These are phyloP conservation scores for Diplodia scrobiculata DNA, from an alignment of 2,329 filamentous ascomycete species.

Conservation along the genomic window DNA sequence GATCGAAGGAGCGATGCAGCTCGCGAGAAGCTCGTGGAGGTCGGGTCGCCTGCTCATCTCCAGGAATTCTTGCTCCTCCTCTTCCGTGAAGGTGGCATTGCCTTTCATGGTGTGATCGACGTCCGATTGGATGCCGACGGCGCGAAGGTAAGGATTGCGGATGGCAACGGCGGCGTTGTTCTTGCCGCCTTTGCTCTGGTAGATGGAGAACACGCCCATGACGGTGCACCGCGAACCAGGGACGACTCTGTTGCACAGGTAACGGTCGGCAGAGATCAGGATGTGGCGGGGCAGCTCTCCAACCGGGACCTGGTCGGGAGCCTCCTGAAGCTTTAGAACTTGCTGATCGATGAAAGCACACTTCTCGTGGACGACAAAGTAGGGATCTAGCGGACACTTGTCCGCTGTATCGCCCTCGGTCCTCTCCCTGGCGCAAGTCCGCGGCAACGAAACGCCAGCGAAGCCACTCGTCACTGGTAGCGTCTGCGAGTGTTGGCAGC, in stretches of 20 bases:
- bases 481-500: conserved; percentile 71
- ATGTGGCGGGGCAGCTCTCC: conserved; percentile 95
- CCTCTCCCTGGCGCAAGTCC: conserved; percentile 69
- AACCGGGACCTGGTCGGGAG: conserved; percentile 94
- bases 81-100: conserved; percentile 80
- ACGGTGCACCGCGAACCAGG: conserved; percentile 92
- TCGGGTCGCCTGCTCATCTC: conserved; percentile 89
- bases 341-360: conserved; percentile 96
- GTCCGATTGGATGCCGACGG: conserved; percentile 89
- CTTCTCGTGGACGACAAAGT: conserved; percentile 92
- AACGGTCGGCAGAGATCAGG: conserved; percentile 92
- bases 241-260: conserved; percentile 92
- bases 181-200: conserved; percentile 86
- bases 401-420: conserved; percentile 67
- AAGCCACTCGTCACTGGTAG: conserved; percentile 82
- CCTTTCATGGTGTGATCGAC: conserved; percentile 87
- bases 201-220: conserved; percentile 98
- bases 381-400: conserved; percentile 88
- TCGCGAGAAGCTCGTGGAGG: conserved; percentile 85
- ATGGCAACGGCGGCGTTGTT: conserved; percentile 85
- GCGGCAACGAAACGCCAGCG: conserved; percentile 78
- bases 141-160: conserved; percentile 88
- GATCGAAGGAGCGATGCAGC: conserved; percentile 94
- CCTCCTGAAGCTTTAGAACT: conserved; percentile 96
- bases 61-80: conserved; percentile 94